A percentile compares a stretch with the other conserved stretches of the same genome.
These are phyloP conservation scores for Pouteria glomerata DNA, from an alignment of 148 eudicot genomes.

Conservation along the genomic window DNA sequence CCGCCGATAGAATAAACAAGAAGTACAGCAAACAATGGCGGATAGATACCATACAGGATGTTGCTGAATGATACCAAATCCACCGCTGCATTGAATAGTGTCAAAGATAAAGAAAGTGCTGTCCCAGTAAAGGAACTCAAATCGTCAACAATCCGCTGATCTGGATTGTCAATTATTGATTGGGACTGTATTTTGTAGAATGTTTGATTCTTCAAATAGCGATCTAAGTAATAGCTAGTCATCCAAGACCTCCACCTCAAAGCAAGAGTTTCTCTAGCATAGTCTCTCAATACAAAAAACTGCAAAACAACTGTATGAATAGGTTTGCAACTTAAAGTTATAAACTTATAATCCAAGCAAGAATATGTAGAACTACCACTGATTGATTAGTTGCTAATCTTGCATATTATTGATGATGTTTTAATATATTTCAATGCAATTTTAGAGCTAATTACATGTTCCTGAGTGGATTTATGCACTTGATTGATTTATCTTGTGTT, in stretches of 20 bases:
- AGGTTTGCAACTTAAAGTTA: conserved; percentile 1
- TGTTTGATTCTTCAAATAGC: conserved; percentile 65
- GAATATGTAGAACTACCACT: not conserved
- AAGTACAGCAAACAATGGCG: conserved; percentile 79
- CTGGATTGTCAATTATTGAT: conserved; percentile 88
- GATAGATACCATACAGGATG: conserved; percentile 80
- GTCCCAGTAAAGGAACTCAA: conserved; percentile 88
- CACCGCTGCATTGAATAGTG: conserved; percentile 76
- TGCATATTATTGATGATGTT: no score
- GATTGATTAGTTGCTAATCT: no score
- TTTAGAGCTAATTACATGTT: no score
- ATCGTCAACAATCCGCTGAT: conserved; percentile 95
- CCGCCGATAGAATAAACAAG: conserved; percentile 82
- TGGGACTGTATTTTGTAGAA: conserved; percentile 88
- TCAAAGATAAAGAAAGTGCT: conserved; percentile 75
- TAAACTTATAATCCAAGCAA: not conserved
- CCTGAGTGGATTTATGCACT: no score
- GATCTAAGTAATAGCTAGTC: conserved; percentile 79
- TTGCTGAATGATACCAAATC: conserved; percentile 91
- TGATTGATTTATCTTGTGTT: no score
- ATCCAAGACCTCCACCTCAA: conserved; percentile 97
- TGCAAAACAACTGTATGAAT: conserved; percentile 26
- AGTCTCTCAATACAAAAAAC: conserved; percentile 88
- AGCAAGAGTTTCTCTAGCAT: conserved; percentile 77
- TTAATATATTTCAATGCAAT: no score